Conservation (phyloP, 345 rosid species). For the Pelargonium nanum region DNA sequence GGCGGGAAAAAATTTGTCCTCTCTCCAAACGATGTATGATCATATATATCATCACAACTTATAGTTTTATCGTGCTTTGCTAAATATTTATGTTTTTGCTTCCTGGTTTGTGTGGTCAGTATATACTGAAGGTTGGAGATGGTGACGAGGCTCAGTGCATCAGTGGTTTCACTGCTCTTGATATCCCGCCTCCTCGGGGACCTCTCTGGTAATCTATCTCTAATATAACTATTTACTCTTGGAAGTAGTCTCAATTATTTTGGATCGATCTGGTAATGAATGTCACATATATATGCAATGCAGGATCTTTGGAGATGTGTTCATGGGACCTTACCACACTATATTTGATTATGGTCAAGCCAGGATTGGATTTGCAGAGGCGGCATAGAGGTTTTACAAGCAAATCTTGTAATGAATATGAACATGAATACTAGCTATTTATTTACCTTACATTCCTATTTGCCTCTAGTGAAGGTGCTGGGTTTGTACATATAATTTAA, state of each 20-base stretch:
- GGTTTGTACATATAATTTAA: no score
- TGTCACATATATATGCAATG: neutral
- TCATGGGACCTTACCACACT: slow-evolving; percentile 91
- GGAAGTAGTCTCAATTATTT: neutral
- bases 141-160: slow-evolving; percentile 75
- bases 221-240: neutral
- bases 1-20: slow-evolving; percentile 65
- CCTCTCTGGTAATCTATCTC: slow-evolving; percentile 65
- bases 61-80: neutral
- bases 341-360: slow-evolving; percentile 69
- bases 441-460: neutral
- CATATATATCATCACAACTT: no score
- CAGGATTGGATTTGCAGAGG: slow-evolving; percentile 85
- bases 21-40: slow-evolving; percentile 52
- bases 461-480: no score
- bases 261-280: neutral
- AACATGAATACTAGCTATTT: no score
- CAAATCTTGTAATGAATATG: neutral
- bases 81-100: neutral
- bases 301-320: slow-evolving; percentile 91
- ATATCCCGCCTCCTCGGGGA: slow-evolving; percentile 83
- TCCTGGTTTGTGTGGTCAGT: slow-evolving; percentile 26
- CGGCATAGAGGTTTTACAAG: slow-evolving; percentile 28
- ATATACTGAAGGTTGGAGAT: slow-evolving; percentile 74
- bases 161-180: slow-evolving; percentile 78